Evolutionary conservation across 1,284 basidiomycete species (phyloP).

Genomic region (Ustilago trichophora): DNA sequence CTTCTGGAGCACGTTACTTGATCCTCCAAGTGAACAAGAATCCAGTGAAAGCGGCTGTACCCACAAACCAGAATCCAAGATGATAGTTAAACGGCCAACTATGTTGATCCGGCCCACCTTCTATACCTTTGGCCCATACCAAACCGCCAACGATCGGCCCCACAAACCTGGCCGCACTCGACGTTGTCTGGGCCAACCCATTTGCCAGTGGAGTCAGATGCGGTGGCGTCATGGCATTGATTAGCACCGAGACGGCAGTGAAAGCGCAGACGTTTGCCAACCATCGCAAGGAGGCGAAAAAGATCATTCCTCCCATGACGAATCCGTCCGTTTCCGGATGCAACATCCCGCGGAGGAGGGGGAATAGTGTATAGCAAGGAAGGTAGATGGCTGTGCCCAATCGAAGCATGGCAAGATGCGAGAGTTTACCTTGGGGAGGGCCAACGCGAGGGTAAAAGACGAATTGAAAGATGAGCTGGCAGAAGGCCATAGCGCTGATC

Average conservation of each 20-base stretch:
- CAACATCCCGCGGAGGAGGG: constrained; percentile 69
- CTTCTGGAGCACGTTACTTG: no score
- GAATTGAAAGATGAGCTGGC: constrained; percentile 61
- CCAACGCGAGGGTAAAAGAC: constrained; percentile 76
- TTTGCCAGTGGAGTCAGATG: constrained; percentile 68
- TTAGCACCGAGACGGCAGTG: constrained; percentile 61
- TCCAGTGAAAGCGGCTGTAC: constrained; percentile 49
- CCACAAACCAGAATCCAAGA: constrained; percentile 62
- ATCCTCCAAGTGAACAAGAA: constrained; percentile 52
- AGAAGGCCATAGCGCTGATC: constrained; percentile 64
- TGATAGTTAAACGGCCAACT: constrained; percentile 63
- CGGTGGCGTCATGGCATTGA: constrained; percentile 68
- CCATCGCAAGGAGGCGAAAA: constrained; percentile 65
- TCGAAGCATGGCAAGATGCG: constrained; percentile 64
- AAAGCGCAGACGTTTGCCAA: constrained; percentile 67
- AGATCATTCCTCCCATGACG: constrained; percentile 69
- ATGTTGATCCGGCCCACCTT: constrained; percentile 41
- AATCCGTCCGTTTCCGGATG: constrained; percentile 66
- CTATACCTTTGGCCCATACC: constrained; percentile 61
- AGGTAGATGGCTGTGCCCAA: constrained; percentile 50
- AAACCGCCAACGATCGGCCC: constrained; percentile 65
- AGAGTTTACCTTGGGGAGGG: constrained; percentile 53
- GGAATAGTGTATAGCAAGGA: constrained; percentile 58
- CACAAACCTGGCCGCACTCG: constrained; percentile 67
- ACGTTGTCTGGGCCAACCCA: constrained; percentile 68